phyloP scores from a whole-genome alignment of 352 stramenopile species.

The Thalassiosira hispida region DNA sequence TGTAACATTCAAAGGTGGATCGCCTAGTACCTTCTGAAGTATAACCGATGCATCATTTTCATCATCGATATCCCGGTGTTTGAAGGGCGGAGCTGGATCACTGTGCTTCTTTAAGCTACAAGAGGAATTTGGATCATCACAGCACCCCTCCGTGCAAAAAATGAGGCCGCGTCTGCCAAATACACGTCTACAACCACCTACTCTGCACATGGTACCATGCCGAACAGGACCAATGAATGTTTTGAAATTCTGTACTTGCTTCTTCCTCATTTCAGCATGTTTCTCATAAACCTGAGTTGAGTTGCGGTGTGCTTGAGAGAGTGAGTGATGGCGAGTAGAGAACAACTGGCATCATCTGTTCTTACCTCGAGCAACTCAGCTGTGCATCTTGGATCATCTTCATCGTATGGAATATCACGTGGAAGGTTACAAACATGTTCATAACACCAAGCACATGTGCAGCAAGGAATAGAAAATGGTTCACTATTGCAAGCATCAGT shows the following conservation, averaged over 20 bases:
- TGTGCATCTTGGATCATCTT: slow-evolving; percentile 36
- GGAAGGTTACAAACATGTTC: slow-evolving; percentile 33
- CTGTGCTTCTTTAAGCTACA: slow-evolving; percentile 39
- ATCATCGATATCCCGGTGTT: slow-evolving; percentile 60
- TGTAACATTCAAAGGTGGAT: slow-evolving; percentile 55
- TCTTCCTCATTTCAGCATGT: slow-evolving; percentile 37
- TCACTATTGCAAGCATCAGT: slow-evolving; percentile 22
- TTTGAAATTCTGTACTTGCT: slow-evolving; percentile 55
- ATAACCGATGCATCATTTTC: slow-evolving; percentile 57
- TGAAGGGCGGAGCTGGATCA: slow-evolving; percentile 55
- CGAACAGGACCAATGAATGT: slow-evolving; percentile 46
- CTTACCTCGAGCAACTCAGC: slow-evolving; percentile 39
- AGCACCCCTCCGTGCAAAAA: slow-evolving; percentile 66
- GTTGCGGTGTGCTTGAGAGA: not conserved
- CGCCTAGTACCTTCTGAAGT: slow-evolving; percentile 47
- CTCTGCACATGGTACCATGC: slow-evolving; percentile 45
- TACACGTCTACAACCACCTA: slow-evolving; percentile 45
- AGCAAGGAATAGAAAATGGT: slow-evolving; percentile 47
- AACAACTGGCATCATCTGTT: too few species aligned
- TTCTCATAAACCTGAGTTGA: slow-evolving; percentile 43
- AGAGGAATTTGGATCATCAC: slow-evolving; percentile 12
- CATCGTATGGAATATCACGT: slow-evolving; percentile 39
- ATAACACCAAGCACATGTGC: slow-evolving; percentile 20
- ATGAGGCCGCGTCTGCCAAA: slow-evolving; percentile 52
- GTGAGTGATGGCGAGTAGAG: not conserved